phyloP scores from a whole-genome alignment of 169 alveolate genomes.

The Cystoisospora suis region DNA sequence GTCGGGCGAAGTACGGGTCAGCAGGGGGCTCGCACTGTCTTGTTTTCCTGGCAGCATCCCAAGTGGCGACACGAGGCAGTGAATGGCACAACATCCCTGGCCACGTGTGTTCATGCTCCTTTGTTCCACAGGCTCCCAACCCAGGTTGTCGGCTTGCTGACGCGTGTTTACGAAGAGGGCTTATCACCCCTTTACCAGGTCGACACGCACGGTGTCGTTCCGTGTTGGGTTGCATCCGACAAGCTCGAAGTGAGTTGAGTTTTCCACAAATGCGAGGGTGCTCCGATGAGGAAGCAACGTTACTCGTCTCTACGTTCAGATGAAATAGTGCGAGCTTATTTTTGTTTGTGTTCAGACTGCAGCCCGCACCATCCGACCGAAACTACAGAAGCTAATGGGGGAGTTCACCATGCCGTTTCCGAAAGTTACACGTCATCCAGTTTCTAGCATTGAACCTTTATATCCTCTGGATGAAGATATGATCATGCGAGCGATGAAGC shows the following conservation, averaged over 20 bases:
- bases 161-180: neutral
- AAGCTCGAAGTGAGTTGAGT: slow-evolving; percentile 57
- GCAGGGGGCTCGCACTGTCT: too few relatives aligned
- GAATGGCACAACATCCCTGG: too few relatives aligned
- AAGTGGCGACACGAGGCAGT: too few relatives aligned
- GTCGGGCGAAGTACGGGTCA: too few relatives aligned
- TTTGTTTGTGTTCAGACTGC: neutral
- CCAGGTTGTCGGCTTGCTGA: neutral
- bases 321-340: neutral
- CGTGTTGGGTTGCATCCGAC: slow-evolving; percentile 74
- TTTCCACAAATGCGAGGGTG: neutral
- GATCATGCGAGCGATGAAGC: neutral
- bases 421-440: neutral
- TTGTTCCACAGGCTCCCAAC: slow-evolving; percentile 22
- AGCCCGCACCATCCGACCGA: slow-evolving; percentile 60
- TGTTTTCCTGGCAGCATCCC: too few relatives aligned
- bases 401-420: slow-evolving; percentile 10
- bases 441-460: neutral
- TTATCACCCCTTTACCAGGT: slow-evolving; percentile 66
- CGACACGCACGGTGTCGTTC: slow-evolving; percentile 74
- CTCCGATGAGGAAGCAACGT: neutral
- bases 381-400: neutral
- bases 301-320: too few relatives aligned
- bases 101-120: too few relatives aligned
- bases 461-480: slow-evolving; percentile 1